These are phyloP conservation scores for Breviolum minutum DNA, from an alignment of 73 alveolate genomes.

Conservation along the genomic window DNA sequence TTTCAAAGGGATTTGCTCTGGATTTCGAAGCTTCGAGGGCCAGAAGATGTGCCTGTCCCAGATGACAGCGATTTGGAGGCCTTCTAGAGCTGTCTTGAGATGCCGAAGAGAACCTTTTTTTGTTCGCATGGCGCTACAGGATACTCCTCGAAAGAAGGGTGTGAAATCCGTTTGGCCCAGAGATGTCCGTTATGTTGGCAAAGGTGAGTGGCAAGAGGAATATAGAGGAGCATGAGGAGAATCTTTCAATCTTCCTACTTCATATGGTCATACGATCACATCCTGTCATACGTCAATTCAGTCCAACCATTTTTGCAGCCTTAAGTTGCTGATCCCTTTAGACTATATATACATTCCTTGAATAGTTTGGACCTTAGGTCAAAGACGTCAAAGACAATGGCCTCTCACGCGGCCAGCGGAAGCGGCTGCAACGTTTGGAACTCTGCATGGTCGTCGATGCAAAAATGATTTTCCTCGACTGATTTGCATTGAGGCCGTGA, in stretches of 20 bases:
- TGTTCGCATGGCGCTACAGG: background rate
- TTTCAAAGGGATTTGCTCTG: background rate
- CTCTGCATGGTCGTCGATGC: background rate
- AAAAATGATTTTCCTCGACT: background rate
- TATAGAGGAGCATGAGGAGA: no score
- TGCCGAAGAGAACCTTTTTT: no score
- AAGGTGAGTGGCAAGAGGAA: no score
- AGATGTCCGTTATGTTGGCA: background rate
- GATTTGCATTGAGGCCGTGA: slow-evolving; percentile 2
- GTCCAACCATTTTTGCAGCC: no score
- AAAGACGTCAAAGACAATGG: background rate
- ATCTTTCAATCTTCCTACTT: no score
- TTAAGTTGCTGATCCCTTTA: no score
- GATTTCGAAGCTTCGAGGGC: background rate
- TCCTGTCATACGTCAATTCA: no score
- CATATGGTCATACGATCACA: no score
- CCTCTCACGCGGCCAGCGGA: slow-evolving; percentile 55
- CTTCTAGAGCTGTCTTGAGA: background rate
- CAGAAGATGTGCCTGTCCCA: slow-evolving; percentile 12
- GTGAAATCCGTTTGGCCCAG: background rate
- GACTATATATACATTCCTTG: no score
- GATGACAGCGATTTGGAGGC: slow-evolving; percentile 46
- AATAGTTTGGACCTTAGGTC: background rate
- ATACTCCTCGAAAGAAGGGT: background rate
- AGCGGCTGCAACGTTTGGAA: slow-evolving; percentile 36